These are phyloP conservation scores for Acanthochlamys bracteata DNA, from an alignment of 106 monocot genomes.

Conservation along the genomic window DNA sequence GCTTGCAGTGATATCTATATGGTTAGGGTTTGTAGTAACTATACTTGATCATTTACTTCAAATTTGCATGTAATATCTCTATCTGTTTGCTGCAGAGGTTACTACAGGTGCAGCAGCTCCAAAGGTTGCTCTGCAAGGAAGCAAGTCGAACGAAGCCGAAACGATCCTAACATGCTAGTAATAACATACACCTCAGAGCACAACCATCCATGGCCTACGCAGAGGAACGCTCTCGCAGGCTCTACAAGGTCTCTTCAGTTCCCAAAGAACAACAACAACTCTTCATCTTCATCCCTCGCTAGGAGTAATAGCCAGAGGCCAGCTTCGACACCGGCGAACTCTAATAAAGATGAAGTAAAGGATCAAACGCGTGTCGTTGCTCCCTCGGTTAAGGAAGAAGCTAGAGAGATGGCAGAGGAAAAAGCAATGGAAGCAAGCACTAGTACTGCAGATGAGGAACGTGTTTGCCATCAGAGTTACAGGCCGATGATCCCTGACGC, in stretches of 20 bases:
- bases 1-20: too few species aligned
- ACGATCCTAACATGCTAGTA: slow-evolving; percentile 91
- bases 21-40: not conserved
- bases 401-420: slow-evolving; percentile 6
- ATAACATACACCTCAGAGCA: slow-evolving; percentile 97
- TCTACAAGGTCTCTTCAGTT: slow-evolving; percentile 36
- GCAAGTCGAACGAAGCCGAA: slow-evolving; percentile 87
- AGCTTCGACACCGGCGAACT: not conserved
- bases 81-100: slow-evolving; percentile 51
- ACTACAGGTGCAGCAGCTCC: slow-evolving; percentile 98
- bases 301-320: not conserved
- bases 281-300: slow-evolving; percentile 1
- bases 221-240: slow-evolving; percentile 50
- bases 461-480: slow-evolving; percentile 18
- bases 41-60: not conserved
- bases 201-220: slow-evolving; percentile 98
- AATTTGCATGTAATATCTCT: not conserved
- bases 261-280: slow-evolving; percentile 9
- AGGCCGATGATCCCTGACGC: slow-evolving; percentile 41
- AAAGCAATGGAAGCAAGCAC: too few species aligned
- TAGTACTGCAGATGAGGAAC: not conserved
- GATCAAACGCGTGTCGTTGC: not conserved
- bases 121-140: slow-evolving; percentile 96
- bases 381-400: slow-evolving; percentile 12
- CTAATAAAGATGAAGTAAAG: slow-evolving; percentile 7